Conservation (phyloP, 495 filamentous ascomycete species). For the Neurospora sp. region DNA sequence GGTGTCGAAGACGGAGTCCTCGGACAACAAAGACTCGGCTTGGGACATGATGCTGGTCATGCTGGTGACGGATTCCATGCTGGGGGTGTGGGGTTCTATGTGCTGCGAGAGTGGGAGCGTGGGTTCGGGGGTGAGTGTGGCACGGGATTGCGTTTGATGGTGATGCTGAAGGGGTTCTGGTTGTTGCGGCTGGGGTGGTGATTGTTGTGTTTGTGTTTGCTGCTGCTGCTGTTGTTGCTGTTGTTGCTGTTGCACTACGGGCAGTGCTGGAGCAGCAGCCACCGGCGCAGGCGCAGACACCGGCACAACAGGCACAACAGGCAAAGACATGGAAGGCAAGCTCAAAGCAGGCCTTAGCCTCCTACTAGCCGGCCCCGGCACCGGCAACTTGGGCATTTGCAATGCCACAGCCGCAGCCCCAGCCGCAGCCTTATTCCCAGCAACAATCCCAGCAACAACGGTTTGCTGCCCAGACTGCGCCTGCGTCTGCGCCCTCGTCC, state of each 20-base stretch:
- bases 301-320: neutral
- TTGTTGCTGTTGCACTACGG: neutral
- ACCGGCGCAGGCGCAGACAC: neutral
- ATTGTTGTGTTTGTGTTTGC: neutral
- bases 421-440: neutral
- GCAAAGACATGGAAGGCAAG: neutral
- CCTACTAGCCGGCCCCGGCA: conserved; percentile 8
- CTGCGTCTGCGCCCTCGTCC: neutral
- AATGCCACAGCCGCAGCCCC: neutral
- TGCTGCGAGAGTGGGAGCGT: neutral
- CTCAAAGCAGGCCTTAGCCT: neutral
- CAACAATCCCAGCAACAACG: neutral
- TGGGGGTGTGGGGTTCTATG: conserved; percentile 8
- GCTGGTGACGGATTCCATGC: conserved; percentile 6
- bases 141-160: neutral
- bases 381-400: neutral
- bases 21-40: neutral
- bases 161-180: neutral
- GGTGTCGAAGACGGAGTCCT: neutral
- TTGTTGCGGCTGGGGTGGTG: neutral
- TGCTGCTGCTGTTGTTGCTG: neutral
- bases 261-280: neutral
- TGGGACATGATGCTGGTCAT: neutral
- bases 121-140: conserved; percentile 9
- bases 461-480: neutral